phyloP scores from a whole-genome alignment of 1,139 yeast species.

The Debaryomycetaceae sp. region DNA sequence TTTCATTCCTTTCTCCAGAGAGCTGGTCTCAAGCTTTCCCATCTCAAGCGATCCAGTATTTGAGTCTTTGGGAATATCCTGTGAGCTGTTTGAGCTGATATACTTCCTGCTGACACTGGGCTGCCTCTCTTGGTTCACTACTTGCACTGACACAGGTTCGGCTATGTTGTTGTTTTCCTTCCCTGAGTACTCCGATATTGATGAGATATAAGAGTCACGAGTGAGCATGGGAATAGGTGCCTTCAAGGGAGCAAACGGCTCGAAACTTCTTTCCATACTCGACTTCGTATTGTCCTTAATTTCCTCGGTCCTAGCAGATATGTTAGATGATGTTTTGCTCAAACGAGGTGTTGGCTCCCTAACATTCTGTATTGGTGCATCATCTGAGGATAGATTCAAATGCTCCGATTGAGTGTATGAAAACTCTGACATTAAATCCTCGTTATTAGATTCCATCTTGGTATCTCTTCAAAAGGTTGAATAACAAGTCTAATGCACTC shows the following conservation, averaged over 20 bases:
- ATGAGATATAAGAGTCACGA: constrained; percentile 1
- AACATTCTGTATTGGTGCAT: neutral
- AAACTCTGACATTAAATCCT: constrained; percentile 7
- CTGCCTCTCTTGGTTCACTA: constrained; percentile 13
- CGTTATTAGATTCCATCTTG: neutral
- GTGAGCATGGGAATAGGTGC: neutral
- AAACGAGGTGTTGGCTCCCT: neutral
- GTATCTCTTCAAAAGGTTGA: neutral
- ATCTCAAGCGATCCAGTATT: constrained; percentile 1
- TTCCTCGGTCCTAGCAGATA: neutral
- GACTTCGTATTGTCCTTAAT: neutral
- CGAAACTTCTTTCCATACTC: neutral
- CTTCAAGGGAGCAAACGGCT: neutral
- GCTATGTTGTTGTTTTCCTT: constrained; percentile 14
- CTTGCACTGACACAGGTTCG: constrained; percentile 22
- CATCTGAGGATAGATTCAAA: constrained; percentile 1
- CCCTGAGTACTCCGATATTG: constrained; percentile 29
- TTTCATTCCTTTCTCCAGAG: constrained; percentile 4
- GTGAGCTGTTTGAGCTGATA: neutral
- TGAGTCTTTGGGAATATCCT: neutral
- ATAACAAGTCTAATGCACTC: no score
- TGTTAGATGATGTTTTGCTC: neutral
- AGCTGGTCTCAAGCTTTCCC: constrained; percentile 12
- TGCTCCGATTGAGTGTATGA: constrained; percentile 9
- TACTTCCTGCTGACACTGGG: neutral